A percentile compares a stretch with the other conserved stretches of the same genome.
Conservation (phyloP, 305 asterid species). For the Solanum hybrid region DNA sequence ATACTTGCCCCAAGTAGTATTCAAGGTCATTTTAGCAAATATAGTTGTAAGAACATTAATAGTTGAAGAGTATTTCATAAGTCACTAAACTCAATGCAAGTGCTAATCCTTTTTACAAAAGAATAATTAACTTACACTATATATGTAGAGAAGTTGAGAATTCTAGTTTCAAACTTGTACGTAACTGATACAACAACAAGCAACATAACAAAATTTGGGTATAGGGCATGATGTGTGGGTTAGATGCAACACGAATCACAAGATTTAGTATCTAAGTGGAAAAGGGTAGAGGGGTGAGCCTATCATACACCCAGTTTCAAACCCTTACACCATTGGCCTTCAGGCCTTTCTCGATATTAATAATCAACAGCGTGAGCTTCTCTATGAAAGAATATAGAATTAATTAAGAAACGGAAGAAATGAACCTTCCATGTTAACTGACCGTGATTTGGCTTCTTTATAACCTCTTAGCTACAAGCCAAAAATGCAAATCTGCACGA, state of each 20-base stretch:
- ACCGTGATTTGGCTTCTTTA: constrained; percentile 5
- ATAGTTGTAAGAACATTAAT: not conserved
- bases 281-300: not conserved
- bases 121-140: not conserved
- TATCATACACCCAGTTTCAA: not conserved
- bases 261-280: not conserved
- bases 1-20: not conserved
- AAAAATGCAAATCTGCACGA: constrained; percentile 73
- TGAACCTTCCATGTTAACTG: not conserved
- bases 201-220: not conserved
- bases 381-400: not conserved
- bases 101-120: not conserved
- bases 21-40: not conserved
- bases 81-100: not conserved
- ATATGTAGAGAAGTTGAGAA: not conserved
- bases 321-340: not conserved
- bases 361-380: not conserved
- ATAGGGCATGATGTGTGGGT: not conserved
- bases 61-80: not conserved
- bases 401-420: not conserved
- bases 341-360: not conserved
- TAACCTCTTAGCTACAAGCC: constrained; percentile 38
- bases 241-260: not conserved
- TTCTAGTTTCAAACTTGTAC: not conserved
- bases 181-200: not conserved